Conservation (phyloP, 2,329 filamentous ascomycete species). For the Penicillium paneum region DNA sequence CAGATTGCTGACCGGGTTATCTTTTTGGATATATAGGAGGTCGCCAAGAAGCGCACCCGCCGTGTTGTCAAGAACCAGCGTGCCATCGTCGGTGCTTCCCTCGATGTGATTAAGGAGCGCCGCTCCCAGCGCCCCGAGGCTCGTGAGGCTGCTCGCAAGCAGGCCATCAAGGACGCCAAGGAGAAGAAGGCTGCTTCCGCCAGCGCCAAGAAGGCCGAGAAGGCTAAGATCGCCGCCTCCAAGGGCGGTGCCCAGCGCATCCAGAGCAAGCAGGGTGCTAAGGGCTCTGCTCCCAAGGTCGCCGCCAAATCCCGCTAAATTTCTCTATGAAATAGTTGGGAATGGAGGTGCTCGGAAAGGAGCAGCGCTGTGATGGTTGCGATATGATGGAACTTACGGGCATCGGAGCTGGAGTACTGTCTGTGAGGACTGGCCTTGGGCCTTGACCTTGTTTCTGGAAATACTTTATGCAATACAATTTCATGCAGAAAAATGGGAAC, state of each 20-base stretch:
- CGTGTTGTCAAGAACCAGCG: conserved; percentile 98
- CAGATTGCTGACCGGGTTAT: conserved; percentile 28
- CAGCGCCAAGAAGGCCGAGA: conserved; percentile 97
- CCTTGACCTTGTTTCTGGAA: conserved; percentile 26
- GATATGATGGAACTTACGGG: conserved; percentile 29
- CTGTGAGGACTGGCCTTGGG: conserved; percentile 22
- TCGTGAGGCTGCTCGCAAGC: conserved; percentile 80
- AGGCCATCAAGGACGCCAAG: conserved; percentile 96
- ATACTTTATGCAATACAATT: conserved; percentile 27
- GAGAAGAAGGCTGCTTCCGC: conserved; percentile 90
- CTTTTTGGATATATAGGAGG: conserved; percentile 66
- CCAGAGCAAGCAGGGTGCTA: conserved; percentile 94
- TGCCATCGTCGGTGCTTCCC: conserved; percentile 97
- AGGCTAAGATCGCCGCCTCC: conserved; percentile 86
- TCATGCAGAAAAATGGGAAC: conserved; percentile 28
- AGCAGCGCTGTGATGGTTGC: conserved; percentile 26
- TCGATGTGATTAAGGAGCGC: conserved; percentile 99
- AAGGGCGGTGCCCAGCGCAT: conserved; percentile 78
- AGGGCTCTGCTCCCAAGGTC: conserved; percentile 84
- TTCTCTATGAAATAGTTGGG: conserved; percentile 27
- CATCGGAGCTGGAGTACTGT: conserved; percentile 28
- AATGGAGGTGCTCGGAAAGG: conserved; percentile 25
- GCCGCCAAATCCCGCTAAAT: conserved; percentile 80
- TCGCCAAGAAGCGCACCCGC: conserved; percentile 99
- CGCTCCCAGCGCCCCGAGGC: conserved; percentile 92